These are phyloP conservation scores for Brettanomyces nanus DNA, from an alignment of 805 yeast genomes.

Conservation along the genomic window DNA sequence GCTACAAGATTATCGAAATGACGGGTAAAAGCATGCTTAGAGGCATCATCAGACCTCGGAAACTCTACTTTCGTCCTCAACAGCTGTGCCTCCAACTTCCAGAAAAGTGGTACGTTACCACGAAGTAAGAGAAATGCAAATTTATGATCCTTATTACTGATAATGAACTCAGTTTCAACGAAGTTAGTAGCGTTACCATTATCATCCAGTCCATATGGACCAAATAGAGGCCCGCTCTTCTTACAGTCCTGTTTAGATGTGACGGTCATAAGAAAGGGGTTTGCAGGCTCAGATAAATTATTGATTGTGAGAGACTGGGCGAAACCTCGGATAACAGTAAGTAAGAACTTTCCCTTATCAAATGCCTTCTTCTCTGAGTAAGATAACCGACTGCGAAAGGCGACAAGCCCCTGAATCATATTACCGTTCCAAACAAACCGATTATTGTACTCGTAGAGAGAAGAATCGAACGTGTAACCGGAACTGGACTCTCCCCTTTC, in stretches of 20 bases:
- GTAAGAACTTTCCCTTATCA: slow-evolving; percentile 39
- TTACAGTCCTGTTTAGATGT: slow-evolving; percentile 44
- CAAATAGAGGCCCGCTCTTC: slow-evolving; percentile 41
- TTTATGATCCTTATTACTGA: slow-evolving; percentile 28
- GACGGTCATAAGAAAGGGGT: slow-evolving; percentile 25
- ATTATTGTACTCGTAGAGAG: slow-evolving; percentile 28
- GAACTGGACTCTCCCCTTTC: slow-evolving; percentile 29
- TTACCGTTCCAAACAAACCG: slow-evolving; percentile 46
- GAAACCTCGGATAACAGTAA: slow-evolving; percentile 43
- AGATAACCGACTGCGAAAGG: slow-evolving; percentile 37
- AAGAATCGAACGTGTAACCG: background rate
- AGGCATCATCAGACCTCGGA: slow-evolving; percentile 45
- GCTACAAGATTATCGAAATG: slow-evolving; percentile 40
- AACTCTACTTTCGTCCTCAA: slow-evolving; percentile 37
- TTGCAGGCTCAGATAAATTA: slow-evolving; percentile 17
- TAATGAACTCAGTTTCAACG: slow-evolving; percentile 43
- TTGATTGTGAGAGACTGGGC: slow-evolving; percentile 31
- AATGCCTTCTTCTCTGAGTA: slow-evolving; percentile 31
- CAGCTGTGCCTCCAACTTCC: slow-evolving; percentile 42
- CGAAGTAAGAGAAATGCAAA: slow-evolving; percentile 36
- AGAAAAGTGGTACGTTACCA: slow-evolving; percentile 49
- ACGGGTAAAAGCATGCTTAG: slow-evolving; percentile 41
- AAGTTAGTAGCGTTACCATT: slow-evolving; percentile 42
- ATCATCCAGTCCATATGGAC: slow-evolving; percentile 53
- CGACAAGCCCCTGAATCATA: slow-evolving; percentile 36